These are phyloP conservation scores for Lolium multiflorum DNA, from an alignment of 176 grass and related monocot species.

Conservation along the genomic window DNA sequence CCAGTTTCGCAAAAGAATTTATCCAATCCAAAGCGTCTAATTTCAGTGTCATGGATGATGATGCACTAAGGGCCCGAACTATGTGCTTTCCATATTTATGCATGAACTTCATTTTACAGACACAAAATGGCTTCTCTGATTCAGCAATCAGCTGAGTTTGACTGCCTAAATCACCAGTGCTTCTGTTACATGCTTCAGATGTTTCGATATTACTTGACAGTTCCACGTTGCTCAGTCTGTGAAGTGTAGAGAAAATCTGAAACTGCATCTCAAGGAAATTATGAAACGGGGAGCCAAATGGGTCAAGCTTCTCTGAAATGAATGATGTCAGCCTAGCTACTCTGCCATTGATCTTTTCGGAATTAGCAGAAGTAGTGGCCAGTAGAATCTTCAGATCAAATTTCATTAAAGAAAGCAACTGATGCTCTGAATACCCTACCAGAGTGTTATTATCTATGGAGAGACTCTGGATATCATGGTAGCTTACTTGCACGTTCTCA, in stretches of 20 bases:
- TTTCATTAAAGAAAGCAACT: conserved; percentile 86
- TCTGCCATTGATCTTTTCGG: conserved; percentile 62
- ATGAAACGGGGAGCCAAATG: conserved; percentile 69
- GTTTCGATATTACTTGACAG: conserved; percentile 63
- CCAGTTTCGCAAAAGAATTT: conserved; percentile 49
- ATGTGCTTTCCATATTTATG: conserved; percentile 66
- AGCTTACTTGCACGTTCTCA: conserved; percentile 53
- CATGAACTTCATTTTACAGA: conserved; percentile 62
- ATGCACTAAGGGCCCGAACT: conserved; percentile 59
- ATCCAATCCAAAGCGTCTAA: conserved; percentile 90
- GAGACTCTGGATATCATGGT: conserved; percentile 48
- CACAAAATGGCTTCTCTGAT: conserved; percentile 42
- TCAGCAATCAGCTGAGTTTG: conserved; percentile 37
- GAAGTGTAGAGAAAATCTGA: conserved; percentile 80
- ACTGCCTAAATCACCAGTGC: conserved; percentile 39
- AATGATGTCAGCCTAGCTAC: conserved; percentile 68
- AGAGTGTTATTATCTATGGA: conserved; percentile 43
- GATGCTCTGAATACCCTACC: conserved; percentile 63
- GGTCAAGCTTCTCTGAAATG: conserved; percentile 73
- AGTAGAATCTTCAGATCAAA: conserved; percentile 90
- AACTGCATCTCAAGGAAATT: conserved; percentile 80
- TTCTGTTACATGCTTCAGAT: conserved; percentile 49
- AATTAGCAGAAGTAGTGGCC: conserved; percentile 55
- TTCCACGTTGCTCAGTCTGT: conserved; percentile 71
- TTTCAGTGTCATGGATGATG: conserved; percentile 71